Evolutionary conservation across 1,284 basidiomycete genomes (phyloP).

Genomic region (Paramarasmius palmivorus): DNA sequence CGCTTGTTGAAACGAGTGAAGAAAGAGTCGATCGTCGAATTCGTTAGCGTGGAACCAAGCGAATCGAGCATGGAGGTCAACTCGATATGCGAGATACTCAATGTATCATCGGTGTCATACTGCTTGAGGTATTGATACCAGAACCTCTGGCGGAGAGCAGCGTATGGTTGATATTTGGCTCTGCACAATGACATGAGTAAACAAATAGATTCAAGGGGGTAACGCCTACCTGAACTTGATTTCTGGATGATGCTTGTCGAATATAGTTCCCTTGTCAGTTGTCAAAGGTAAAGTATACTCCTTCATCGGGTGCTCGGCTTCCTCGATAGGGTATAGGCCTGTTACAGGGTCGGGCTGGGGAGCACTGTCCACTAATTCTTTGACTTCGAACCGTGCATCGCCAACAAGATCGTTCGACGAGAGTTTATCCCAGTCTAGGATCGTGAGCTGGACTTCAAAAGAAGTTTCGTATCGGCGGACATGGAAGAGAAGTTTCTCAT

Average conservation of each 20-base stretch:
- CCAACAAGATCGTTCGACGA: conserved; percentile 88
- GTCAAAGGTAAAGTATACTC: conserved; percentile 62
- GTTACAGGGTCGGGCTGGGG: conserved; percentile 74
- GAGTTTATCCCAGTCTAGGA: conserved; percentile 95
- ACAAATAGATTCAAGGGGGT: conserved; percentile 15
- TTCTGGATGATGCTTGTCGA: conserved; percentile 68
- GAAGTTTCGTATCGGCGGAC: conserved; percentile 84
- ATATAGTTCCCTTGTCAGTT: conserved; percentile 55
- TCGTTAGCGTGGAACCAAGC: conserved; percentile 89
- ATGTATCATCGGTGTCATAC: conserved; percentile 89
- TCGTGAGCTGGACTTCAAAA: conserved; percentile 77
- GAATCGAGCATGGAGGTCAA: conserved; percentile 97
- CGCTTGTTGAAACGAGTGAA: conserved; percentile 74
- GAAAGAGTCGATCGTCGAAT: conserved; percentile 79
- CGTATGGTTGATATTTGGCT: conserved; percentile 95
- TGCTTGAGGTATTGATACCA: conserved; percentile 90
- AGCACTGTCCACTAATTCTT: conserved; percentile 70
- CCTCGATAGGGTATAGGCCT: conserved; percentile 67
- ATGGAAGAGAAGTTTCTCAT: conserved; percentile 96
- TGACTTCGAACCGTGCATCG: conserved; percentile 69
- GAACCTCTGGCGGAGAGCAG: conserved; percentile 86
- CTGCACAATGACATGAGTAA: conserved; percentile 34
- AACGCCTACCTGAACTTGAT: conserved; percentile 61
- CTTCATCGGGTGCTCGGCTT: conserved; percentile 55
- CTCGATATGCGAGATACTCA: conserved; percentile 81